Conservation (phyloP, 2,329 filamentous ascomycete species). For the Fusarium illudens region DNA sequence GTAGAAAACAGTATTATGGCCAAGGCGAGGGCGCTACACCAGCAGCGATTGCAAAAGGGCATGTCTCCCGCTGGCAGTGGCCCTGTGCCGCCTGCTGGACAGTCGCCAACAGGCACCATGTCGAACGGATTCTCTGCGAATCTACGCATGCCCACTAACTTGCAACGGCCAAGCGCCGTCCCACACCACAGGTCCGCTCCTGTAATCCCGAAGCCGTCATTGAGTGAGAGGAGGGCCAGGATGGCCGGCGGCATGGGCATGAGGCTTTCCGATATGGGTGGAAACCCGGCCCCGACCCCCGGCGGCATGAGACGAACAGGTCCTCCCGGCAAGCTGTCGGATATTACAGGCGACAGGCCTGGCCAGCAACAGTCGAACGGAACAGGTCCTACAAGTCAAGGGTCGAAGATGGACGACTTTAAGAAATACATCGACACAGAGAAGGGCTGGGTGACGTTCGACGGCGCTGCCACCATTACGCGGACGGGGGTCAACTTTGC, state of each 20-base stretch:
- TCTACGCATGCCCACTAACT: slow-evolving; percentile 51
- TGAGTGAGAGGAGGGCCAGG: slow-evolving; percentile 71
- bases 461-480: slow-evolving; percentile 90
- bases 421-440: slow-evolving; percentile 89
- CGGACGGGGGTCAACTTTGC: slow-evolving; percentile 91
- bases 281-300: slow-evolving; percentile 30
- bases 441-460: slow-evolving; percentile 90
- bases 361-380: slow-evolving; percentile 45
- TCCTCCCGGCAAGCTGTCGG: slow-evolving; percentile 54
- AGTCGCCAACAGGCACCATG: slow-evolving; percentile 47
- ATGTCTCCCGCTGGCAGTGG: slow-evolving; percentile 45
- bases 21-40: slow-evolving; percentile 57
- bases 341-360: slow-evolving; percentile 46
- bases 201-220: slow-evolving; percentile 61
- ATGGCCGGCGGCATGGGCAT: slow-evolving; percentile 51
- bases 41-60: slow-evolving; percentile 56
- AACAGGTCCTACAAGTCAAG: slow-evolving; percentile 42
- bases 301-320: slow-evolving; percentile 43
- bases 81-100: slow-evolving; percentile 44
- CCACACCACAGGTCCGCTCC: slow-evolving; percentile 64
- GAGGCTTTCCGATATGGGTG: slow-evolving; percentile 65
- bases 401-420: slow-evolving; percentile 66
- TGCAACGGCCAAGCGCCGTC: slow-evolving; percentile 58
- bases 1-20: slow-evolving; percentile 56
- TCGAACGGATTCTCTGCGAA: slow-evolving; percentile 56